Evolutionary conservation across 306 rosid species (phyloP), one percentile per base, ranked within the genome.

Genomic region (Prosopis cineraria): DNA sequence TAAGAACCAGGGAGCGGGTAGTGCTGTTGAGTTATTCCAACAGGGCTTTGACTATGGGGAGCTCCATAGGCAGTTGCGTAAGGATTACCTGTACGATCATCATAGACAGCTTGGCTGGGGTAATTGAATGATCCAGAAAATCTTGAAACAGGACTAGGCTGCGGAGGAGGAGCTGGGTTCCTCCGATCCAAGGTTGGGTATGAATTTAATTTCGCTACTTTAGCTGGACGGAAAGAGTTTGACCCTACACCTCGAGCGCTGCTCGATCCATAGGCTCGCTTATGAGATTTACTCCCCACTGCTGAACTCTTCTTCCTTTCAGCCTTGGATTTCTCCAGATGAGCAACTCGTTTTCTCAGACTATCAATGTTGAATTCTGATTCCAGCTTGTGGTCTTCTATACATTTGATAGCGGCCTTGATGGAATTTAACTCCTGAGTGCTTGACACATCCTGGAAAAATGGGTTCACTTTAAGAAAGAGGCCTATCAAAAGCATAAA

Each of bases 321-420:
- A 52, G 91, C 74, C 87, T 82, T 90, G 60, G 76, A 75, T 78
- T 80, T 90, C 84, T 89, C 97, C 75, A 90, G 58, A 48, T 80
- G 83, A 52, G 87, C 31, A 29, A 40, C 87, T 34, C 92, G 85
- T 83, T 81, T 92, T 83, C 82, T 85, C 84, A 90, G 44, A 81
- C 65, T 77, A 31, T 89, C 91, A 37, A 90, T 82, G 71, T 80
- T 74, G 63, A 90, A 92, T 70, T 89, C 93, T 34, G 92, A 86
- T 80, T 92, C 93, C 33, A 92, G 90, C 76, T 92, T 92, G 91
- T 86, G 91, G 87, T 92, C 97, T 82, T 92, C 97, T 62, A 90
- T 91, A 59, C 97, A 92, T 87, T 83, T 92, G 81, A 92, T 86
- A 36, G 86, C 75, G 74, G 93, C 86, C 87, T 67, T 90, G 12